Base-by-base conservation (phyloP, 768 basidiomycete species). In the Trametes sanguinea region DNA sequence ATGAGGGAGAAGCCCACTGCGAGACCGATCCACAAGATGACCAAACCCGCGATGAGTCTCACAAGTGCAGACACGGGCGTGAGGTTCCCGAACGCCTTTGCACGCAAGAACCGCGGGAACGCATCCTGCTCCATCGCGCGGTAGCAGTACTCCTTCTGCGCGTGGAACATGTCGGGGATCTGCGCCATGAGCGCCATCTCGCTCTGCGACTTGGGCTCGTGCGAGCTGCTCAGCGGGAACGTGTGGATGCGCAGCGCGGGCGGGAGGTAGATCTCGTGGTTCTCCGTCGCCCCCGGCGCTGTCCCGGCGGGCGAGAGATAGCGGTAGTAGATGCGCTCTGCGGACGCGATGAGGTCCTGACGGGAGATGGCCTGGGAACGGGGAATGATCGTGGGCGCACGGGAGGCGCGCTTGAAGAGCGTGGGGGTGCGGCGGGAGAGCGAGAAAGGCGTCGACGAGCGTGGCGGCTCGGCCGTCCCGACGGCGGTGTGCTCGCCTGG, bases 211-310 rank as follows among this genome's bases (percentile, higher is more conserved):
- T 81, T 84, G 2, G 92, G 93, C 59, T 94, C 87, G 45, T 86
- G 83, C 1, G 81, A 76, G 68, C 87, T 87, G 69, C 81, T 91
- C 57, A 94, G 80, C 2, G 95, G 94, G 80, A 99, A 98, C 29
- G 84, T 82, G 74, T 95, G 87, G 70, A 98, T 88, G 52, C 97
- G 92, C 46, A 99, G 84, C 27, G 92, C 84, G 1, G 95, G 92
- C 0, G 97, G 97, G 17, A 99, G 88, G 73, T 98, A 98, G 52
- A 99, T 95, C 79, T 98, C 96, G 74, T 98, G 96, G 75, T 94
- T 95, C 72, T 95, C 92, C 11, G 86, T 85, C 14, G 89, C 86
- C 64, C 90, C 86, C 6, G 89, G 83, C 16, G 86, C 83, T 71
- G 86, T 88, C n/a, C 81, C 84, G 37, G 85, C 86, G 5, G 89